These are phyloP conservation scores for Capsicum rhomboideum DNA, from an alignment of 257 asterid species.

Conservation along the genomic window DNA sequence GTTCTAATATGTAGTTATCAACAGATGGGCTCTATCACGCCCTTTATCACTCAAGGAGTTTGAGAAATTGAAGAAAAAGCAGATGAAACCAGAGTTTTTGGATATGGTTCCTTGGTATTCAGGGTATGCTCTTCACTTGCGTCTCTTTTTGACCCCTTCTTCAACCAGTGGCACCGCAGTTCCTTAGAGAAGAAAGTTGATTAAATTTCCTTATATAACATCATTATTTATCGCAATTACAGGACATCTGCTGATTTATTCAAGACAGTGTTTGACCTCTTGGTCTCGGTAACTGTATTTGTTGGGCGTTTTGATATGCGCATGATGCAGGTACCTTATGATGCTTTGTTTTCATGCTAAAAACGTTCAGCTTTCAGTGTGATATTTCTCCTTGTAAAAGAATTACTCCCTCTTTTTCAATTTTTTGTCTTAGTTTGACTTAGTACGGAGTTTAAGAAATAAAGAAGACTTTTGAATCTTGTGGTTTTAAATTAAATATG, in stretches of 20 bases:
- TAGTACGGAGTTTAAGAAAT: neutral
- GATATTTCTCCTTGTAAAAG: neutral
- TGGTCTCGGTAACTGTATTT: slow-evolving; percentile 93
- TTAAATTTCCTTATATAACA: neutral
- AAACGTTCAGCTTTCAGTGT: neutral
- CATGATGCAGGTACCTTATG: slow-evolving; percentile 80
- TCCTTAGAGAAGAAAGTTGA: neutral
- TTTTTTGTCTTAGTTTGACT: neutral
- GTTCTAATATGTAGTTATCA: slow-evolving; percentile 3
- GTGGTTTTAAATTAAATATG: neutral
- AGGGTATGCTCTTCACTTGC: slow-evolving; percentile 43
- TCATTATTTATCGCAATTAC: slow-evolving; percentile 18
- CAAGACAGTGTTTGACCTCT: slow-evolving; percentile 92
- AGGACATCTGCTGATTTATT: slow-evolving; percentile 98
- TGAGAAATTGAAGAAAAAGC: slow-evolving; percentile 80
- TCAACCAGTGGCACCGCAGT: neutral
- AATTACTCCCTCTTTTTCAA: neutral
- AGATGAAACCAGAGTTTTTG: slow-evolving; percentile 91
- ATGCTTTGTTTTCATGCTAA: neutral
- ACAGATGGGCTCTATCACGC: slow-evolving; percentile 97
- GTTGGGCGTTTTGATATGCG: slow-evolving; percentile 99
- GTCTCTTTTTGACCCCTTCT: neutral
- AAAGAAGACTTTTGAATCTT: neutral
- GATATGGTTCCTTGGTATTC: slow-evolving; percentile 99
- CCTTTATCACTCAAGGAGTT: slow-evolving; percentile 79